Evolutionary conservation across 495 filamentous ascomycete genomes (phyloP).

Genomic region (Penicillium turbatum): DNA sequence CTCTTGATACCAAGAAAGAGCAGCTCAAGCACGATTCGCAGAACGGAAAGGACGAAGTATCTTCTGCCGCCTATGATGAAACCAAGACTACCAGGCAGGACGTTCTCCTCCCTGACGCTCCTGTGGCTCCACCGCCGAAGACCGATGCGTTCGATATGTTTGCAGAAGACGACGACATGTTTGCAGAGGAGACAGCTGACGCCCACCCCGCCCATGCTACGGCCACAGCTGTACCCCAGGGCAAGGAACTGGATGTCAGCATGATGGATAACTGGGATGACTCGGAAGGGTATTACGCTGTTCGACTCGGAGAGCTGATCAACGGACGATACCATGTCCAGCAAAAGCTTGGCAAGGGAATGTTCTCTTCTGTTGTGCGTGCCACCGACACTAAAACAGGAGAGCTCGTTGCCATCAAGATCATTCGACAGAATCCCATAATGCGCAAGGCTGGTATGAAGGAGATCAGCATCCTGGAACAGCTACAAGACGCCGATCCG

Average conservation of each 20-base stretch:
- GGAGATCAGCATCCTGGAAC: conserved; percentile 85
- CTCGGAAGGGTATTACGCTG: conserved; percentile 89
- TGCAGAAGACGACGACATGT: conserved; percentile 87
- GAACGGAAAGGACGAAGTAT: conserved; percentile 51
- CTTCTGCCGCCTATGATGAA: conserved; percentile 60
- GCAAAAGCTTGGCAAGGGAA: conserved; percentile 83
- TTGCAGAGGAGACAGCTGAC: conserved; percentile 59
- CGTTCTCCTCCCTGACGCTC: conserved; percentile 48
- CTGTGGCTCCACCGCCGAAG: conserved; percentile 31
- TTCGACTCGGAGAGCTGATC: conserved; percentile 82
- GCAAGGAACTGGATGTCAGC: conserved; percentile 67
- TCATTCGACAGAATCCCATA: conserved; percentile 90
- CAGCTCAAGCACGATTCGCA: conserved; percentile 60
- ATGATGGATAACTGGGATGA: conserved; percentile 95
- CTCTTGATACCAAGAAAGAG: conserved; percentile 87
- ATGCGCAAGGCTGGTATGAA: conserved; percentile 91
- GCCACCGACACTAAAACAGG: conserved; percentile 74
- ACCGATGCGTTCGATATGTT: conserved; percentile 89
- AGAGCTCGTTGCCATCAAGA: conserved; percentile 80
- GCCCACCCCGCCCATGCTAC: conserved; percentile 39
- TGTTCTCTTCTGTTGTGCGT: conserved; percentile 93
- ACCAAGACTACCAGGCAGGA: conserved; percentile 53
- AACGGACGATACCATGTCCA: conserved; percentile 84
- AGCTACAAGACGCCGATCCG: conserved; percentile 75
- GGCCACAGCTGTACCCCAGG: conserved; percentile 48